Conservation (phyloP, 2,329 filamentous ascomycete genomes). For the Ophiosphaerella herpotricha region DNA sequence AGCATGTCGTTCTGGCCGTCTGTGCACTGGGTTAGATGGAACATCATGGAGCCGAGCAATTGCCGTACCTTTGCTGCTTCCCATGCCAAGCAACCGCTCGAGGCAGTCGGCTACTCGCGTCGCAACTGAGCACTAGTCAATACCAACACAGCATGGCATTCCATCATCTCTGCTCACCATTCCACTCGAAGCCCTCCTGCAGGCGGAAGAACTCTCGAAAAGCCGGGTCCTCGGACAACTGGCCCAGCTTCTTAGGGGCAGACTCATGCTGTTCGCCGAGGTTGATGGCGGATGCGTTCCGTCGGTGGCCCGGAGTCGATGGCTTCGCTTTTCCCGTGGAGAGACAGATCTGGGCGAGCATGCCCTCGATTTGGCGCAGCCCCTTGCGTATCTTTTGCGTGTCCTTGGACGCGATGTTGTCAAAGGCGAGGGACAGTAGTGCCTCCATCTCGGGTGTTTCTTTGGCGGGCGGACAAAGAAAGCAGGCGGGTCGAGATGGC, state of each 20-base stretch:
- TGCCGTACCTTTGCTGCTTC: constrained; percentile 53
- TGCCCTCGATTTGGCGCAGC: constrained; percentile 87
- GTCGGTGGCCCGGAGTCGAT: constrained; percentile 39
- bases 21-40: constrained; percentile 22
- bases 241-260: constrained; percentile 59
- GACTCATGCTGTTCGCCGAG: constrained; percentile 36
- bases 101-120: constrained; percentile 83
- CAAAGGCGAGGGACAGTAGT: constrained; percentile 88
- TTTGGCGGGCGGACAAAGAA: constrained; percentile 1
- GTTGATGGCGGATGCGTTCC: constrained; percentile 45
- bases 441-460: constrained; percentile 71
- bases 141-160: background rate
- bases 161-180: constrained; percentile 57
- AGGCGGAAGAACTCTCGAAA: constrained; percentile 96
- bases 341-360: constrained; percentile 93
- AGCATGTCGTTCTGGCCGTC: constrained; percentile 85
- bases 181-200: constrained; percentile 98
- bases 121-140: constrained; percentile 62
- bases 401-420: constrained; percentile 94
- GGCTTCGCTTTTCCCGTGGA: constrained; percentile 51
- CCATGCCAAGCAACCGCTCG: constrained; percentile 82
- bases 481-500: constrained; percentile 10
- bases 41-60: constrained; percentile 1
- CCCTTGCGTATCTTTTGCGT: constrained; percentile 90
- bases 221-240: constrained; percentile 79